phyloP scores from a whole-genome alignment of 208 protist species.

The Trypanosoma cruzi region DNA sequence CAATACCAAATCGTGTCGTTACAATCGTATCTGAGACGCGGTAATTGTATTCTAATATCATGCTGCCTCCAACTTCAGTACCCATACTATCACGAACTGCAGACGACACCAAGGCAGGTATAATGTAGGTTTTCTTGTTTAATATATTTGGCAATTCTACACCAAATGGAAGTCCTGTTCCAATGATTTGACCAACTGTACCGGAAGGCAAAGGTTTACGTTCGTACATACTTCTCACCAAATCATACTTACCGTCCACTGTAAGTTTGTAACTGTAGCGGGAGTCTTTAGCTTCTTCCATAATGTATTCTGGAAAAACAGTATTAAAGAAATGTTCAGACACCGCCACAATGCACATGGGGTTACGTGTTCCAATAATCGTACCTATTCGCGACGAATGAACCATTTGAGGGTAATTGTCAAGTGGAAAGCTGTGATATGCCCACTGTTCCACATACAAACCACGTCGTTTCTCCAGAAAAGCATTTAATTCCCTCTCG shows the following conservation, averaged over 20 bases:
- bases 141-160: constrained; percentile 14
- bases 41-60: constrained; percentile 59
- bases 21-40: not conserved
- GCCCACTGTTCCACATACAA: constrained; percentile 47
- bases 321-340: constrained; percentile 56
- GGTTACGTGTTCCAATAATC: constrained; percentile 28
- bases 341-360: constrained; percentile 43
- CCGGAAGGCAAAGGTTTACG: not conserved
- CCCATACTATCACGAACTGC: constrained; percentile 33
- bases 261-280: constrained; percentile 41
- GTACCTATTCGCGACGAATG: constrained; percentile 35
- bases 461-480: constrained; percentile 35
- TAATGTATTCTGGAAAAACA: constrained; percentile 61
- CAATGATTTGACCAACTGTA: not conserved
- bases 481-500: constrained; percentile 41
- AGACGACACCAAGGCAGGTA: constrained; percentile 20
- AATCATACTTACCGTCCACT: constrained; percentile 38
- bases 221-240: constrained; percentile 73
- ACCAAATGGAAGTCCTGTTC: constrained; percentile 29
- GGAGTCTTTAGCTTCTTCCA: constrained; percentile 34
- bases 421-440: constrained; percentile 67
- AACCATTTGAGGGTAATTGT: constrained; percentile 66
- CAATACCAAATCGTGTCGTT: constrained; percentile 49
- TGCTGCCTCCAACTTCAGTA: constrained; percentile 21
- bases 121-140: constrained; percentile 3